Conservation (phyloP, 78 protist species). For the Dictyostelium brefeldianum region DNA sequence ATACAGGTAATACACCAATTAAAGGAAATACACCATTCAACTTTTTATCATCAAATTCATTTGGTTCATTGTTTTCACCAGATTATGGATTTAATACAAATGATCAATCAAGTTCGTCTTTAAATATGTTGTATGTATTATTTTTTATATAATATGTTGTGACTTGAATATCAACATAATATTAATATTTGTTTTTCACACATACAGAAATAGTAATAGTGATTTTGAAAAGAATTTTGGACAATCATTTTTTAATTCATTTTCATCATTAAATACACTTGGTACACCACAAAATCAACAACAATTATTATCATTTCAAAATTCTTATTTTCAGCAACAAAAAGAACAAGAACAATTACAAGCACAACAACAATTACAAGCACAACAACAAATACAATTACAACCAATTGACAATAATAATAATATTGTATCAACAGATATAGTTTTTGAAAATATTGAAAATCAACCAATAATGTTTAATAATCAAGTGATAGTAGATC, state of each 20-base stretch:
- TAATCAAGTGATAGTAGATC: too few species aligned
- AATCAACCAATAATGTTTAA: too few species aligned
- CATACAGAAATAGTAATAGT: neutral
- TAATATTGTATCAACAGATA: too few species aligned
- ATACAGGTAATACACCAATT: neutral
- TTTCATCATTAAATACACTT: constrained; percentile 2
- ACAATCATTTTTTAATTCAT: constrained; percentile 15
- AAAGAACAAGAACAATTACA: neutral
- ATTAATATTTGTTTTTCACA: neutral
- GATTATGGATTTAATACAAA: neutral
- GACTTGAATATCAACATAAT: neutral
- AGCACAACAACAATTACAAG: neutral
- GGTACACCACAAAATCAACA: neutral
- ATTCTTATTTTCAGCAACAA: constrained; percentile 12
- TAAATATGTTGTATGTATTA: constrained; percentile 20
- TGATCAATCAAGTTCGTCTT: neutral
- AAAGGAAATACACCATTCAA: neutral
- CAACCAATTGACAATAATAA: neutral
- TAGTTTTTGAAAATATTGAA: too few species aligned
- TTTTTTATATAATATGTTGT: too few species aligned
- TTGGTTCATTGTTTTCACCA: constrained; percentile 1
- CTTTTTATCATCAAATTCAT: constrained; percentile 16
- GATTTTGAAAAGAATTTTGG: constrained; percentile 25
- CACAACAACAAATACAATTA: neutral
- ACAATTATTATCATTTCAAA: neutral